Conservation (phyloP, 257 asterid genomes). For the Perilla frutescens region DNA sequence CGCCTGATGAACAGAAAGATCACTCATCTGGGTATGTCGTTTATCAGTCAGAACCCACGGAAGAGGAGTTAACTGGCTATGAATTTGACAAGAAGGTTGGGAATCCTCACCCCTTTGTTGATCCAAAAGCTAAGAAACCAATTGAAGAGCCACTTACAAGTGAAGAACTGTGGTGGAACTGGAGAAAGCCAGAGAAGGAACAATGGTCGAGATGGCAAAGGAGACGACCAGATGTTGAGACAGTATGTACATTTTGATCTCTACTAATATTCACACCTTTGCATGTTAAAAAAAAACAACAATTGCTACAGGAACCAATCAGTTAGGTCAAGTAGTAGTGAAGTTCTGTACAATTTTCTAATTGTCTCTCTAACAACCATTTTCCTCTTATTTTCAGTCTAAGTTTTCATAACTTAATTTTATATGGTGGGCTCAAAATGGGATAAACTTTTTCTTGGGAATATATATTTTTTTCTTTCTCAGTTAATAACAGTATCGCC, state of each 20-base stretch:
- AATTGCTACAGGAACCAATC: not conserved
- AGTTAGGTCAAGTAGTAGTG: not conserved
- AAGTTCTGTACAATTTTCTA: not conserved
- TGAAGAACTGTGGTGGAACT: constrained; percentile 98
- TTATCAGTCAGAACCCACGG: constrained; percentile 64
- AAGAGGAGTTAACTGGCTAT: constrained; percentile 65
- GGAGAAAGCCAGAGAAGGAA: constrained; percentile 92
- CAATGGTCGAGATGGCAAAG: constrained; percentile 99
- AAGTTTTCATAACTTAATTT: not conserved
- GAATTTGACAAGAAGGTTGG: constrained; percentile 80
- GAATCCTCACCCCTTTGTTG: constrained; percentile 81
- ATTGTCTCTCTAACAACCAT: not conserved
- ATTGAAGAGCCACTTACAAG: constrained; percentile 70
- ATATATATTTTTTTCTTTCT: not conserved
- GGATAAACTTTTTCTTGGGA: not conserved
- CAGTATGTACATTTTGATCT: constrained; percentile 52
- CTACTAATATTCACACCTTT: not conserved
- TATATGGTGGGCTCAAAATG: not conserved
- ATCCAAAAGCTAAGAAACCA: constrained; percentile 73
- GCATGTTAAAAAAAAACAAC: not conserved
- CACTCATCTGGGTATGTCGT: constrained; percentile 62
- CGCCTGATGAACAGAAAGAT: constrained; percentile 58
- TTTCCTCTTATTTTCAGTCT: constrained; percentile 1
- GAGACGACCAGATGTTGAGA: constrained; percentile 92
- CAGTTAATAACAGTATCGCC: not conserved